These are phyloP conservation scores for Hydnum rufescens DNA, from an alignment of 768 basidiomycete species.

Conservation along the genomic window DNA sequence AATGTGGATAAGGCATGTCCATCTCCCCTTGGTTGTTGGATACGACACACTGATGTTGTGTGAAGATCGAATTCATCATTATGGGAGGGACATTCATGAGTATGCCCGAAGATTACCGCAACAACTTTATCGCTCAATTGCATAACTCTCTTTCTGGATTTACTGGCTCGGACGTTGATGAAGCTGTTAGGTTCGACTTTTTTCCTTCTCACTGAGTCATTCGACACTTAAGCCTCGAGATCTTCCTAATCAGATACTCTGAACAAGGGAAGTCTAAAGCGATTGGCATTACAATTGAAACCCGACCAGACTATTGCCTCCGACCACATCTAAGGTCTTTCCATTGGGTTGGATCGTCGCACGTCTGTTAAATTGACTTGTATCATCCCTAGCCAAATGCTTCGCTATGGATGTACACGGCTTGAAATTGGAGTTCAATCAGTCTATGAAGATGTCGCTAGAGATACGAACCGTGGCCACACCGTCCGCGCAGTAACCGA, in stretches of 20 bases:
- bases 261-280: slow-evolving; percentile 97
- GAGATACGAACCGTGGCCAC: slow-evolving; percentile 96
- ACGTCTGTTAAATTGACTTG: neutral
- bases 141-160: slow-evolving; percentile 95
- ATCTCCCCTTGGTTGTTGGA: neutral
- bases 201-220: neutral
- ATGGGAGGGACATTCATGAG: slow-evolving; percentile 99
- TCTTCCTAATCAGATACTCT: slow-evolving; percentile 57
- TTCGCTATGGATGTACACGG: slow-evolving; percentile 95
- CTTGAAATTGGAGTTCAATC: slow-evolving; percentile 98
- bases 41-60: neutral
- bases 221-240: neutral
- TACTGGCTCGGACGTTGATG: slow-evolving; percentile 83
- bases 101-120: slow-evolving; percentile 92
- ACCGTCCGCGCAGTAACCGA: slow-evolving; percentile 95
- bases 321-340: slow-evolving; percentile 78
- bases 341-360: slow-evolving; percentile 1
- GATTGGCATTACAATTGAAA: slow-evolving; percentile 98
- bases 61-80: slow-evolving; percentile 70
- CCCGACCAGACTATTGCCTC: slow-evolving; percentile 92
- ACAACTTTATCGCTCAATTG: slow-evolving; percentile 82
- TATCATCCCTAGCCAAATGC: slow-evolving; percentile 69
- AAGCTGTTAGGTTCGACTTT: slow-evolving; percentile 68
- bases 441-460: slow-evolving; percentile 96
- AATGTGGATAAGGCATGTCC: slow-evolving; percentile 74